Evolutionary conservation across 345 rosid species (phyloP).

Genomic region (Gossypium sturtianum): DNA sequence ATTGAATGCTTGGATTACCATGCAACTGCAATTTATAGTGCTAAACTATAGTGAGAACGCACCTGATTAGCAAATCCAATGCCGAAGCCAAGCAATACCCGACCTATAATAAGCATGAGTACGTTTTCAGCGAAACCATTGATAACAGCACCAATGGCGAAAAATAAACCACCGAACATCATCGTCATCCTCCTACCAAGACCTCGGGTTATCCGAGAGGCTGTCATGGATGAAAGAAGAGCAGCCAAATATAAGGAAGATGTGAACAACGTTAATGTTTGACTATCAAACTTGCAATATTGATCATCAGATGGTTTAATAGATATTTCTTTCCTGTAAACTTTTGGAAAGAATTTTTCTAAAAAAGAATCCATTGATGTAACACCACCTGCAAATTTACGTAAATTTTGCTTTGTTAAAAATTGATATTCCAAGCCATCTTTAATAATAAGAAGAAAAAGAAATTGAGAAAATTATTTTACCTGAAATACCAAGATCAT

Average conservation of each 20-base stretch:
- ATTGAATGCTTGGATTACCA: too few relatives aligned
- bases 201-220: conserved; percentile 59
- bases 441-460: background rate
- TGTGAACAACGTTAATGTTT: conserved; percentile 73
- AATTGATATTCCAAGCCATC: background rate
- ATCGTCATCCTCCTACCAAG: conserved; percentile 72
- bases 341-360: conserved; percentile 65
- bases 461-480: background rate
- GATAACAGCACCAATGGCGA: conserved; percentile 67
- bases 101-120: conserved; percentile 81
- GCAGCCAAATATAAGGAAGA: conserved; percentile 65
- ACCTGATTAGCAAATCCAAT: conserved; percentile 98
- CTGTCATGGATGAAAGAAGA: conserved; percentile 54
- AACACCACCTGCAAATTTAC: conserved; percentile 58
- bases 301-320: conserved; percentile 36
- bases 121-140: conserved; percentile 65
- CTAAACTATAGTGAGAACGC: background rate
- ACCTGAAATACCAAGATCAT: conserved; percentile 95
- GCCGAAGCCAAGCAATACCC: conserved; percentile 92
- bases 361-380: conserved; percentile 42
- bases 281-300: conserved; percentile 73
- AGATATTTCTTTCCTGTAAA: conserved; percentile 40
- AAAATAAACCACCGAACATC: conserved; percentile 77
- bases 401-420: background rate
- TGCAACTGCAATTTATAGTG: too few relatives aligned